Base-by-base conservation (phyloP, 495 filamentous ascomycete species). In the Sphaerosporella brunnea region DNA sequence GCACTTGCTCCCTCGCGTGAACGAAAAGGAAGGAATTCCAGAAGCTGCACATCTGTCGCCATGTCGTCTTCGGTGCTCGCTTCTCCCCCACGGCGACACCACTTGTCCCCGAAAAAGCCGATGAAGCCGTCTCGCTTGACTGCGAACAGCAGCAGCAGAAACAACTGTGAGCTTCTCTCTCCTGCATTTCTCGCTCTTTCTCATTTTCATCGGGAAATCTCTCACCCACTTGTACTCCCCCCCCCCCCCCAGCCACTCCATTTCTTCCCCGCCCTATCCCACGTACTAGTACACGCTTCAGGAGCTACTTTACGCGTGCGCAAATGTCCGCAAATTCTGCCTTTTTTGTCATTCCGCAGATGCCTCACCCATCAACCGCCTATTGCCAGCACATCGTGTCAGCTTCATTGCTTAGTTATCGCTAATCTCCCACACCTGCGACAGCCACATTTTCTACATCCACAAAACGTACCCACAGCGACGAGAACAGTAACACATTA, bases 401-500 rank as follows among this genome's bases (percentile, higher is more conserved):
- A n/a, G n/a, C n/a, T n/a, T n/a, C n/a, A n/a, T n/a, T n/a, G 36
- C 24, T 11, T 16, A 5, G 18, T 43, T 10, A 43, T 23, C 5
- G 20, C 39, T 19, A 24, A 43, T 43, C 20, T 43, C 18, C 15
- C 16, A 16, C 20, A 5, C 21, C 11, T 16, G 3, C 39, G 19
- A 16, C 19, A 50, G 32, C 55, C 45, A 48, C 53, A 36, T 47
- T 32, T 23, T 41, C 51, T 16, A 39, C 46, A 45, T 48, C 55
- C 54, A 58, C 55, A 15, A 58, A 58, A 34, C 55, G 55, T 34
- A 48, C 55, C 4, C 55, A 53, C 39, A 43, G 21, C 37, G 55
- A 58, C 43, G 55, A 58, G 39, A 58, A 58, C 10, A 28, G 20
- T 18, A 54, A 58, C 30, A 49, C 50, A 2, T 25, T 19, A 5